These are phyloP conservation scores for Corynespora cassiicola DNA, from an alignment of 2,329 filamentous ascomycete genomes.

Conservation along the genomic window DNA sequence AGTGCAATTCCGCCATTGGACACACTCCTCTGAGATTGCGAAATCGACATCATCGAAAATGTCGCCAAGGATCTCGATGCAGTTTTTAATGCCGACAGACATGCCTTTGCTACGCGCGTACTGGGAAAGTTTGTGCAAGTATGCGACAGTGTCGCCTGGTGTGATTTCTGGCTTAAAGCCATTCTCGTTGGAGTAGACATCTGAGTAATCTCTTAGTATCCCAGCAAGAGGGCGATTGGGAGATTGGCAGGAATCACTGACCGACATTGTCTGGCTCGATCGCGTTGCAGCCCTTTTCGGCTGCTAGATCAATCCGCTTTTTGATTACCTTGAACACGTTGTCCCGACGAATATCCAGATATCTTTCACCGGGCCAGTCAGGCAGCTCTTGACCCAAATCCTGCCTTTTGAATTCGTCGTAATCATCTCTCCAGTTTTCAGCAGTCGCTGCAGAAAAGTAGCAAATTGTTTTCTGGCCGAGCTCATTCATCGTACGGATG, in stretches of 20 bases:
- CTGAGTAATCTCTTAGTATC: slow-evolving; percentile 9
- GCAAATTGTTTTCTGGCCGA: slow-evolving; percentile 27
- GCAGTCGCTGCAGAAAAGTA: slow-evolving; percentile 32
- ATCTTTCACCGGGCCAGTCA: slow-evolving; percentile 31
- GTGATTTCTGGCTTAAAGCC: slow-evolving; percentile 23
- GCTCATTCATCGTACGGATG: slow-evolving; percentile 18
- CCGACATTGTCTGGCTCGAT: slow-evolving; percentile 45
- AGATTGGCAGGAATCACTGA: slow-evolving; percentile 3
- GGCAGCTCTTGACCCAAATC: slow-evolving; percentile 25
- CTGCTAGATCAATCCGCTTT: slow-evolving; percentile 30
- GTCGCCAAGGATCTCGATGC: slow-evolving; percentile 29
- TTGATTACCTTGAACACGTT: slow-evolving; percentile 31
- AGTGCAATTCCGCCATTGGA: slow-evolving; percentile 26
- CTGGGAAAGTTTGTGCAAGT: slow-evolving; percentile 23
- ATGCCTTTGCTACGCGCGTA: slow-evolving; percentile 23
- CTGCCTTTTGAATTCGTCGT: slow-evolving; percentile 18
- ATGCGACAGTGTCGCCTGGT: slow-evolving; percentile 21
- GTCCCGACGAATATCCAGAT: slow-evolving; percentile 24
- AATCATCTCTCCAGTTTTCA: slow-evolving; percentile 30
- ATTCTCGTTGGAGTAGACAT: slow-evolving; percentile 29
- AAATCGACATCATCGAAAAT: slow-evolving; percentile 31
- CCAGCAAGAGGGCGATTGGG: not conserved
- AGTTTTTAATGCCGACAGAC: slow-evolving; percentile 33
- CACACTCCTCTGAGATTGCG: slow-evolving; percentile 31
- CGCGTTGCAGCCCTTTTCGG: slow-evolving; percentile 43